These are phyloP conservation scores for Fonsecaea monophora DNA, from an alignment of 2,329 filamentous ascomycete genomes.

Conservation along the genomic window DNA sequence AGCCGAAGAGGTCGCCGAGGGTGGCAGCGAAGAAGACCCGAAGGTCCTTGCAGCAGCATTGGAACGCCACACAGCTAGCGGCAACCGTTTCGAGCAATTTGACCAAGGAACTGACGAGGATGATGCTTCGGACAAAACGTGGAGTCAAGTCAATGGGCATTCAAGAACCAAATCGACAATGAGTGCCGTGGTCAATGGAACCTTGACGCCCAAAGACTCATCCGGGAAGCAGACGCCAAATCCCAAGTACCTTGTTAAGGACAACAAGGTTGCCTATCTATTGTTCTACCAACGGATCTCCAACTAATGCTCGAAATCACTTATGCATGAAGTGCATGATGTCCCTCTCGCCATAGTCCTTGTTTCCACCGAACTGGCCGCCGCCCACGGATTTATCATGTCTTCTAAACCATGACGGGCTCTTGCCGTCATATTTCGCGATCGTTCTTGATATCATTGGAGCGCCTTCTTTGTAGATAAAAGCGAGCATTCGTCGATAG, in stretches of 20 bases:
- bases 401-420: constrained; percentile 12
- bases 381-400: neutral
- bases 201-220: constrained; percentile 60
- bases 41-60: constrained; percentile 69
- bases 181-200: constrained; percentile 64
- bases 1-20: constrained; percentile 87
- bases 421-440: constrained; percentile 12
- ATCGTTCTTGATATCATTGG: constrained; percentile 17
- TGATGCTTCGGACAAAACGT: constrained; percentile 65
- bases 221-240: constrained; percentile 65
- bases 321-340: neutral
- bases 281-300: constrained; percentile 81
- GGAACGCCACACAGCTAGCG: constrained; percentile 66
- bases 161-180: constrained; percentile 73
- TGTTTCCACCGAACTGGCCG: constrained; percentile 4
- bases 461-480: constrained; percentile 27
- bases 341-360: neutral
- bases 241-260: constrained; percentile 69
- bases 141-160: constrained; percentile 83
- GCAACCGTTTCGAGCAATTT: constrained; percentile 77
- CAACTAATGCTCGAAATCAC: constrained; percentile 7
- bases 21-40: constrained; percentile 78
- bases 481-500: constrained; percentile 19
- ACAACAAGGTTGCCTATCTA: constrained; percentile 97
- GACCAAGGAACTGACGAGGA: constrained; percentile 70